phyloP scores from a whole-genome alignment of 345 rosid genomes.

The Ceriops tagal region DNA sequence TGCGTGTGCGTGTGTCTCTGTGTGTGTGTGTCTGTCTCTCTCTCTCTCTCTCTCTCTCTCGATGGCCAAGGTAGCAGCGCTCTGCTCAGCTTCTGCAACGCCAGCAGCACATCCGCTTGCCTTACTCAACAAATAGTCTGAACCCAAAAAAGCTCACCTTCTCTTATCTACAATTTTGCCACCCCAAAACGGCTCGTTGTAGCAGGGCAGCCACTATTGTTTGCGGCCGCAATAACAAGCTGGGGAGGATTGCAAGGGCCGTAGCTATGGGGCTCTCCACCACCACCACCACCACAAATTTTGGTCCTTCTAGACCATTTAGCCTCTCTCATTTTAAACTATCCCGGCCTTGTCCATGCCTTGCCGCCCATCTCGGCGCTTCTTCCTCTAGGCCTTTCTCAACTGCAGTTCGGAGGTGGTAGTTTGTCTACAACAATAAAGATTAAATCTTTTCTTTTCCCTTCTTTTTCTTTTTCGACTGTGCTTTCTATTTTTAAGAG shows the following conservation, averaged over 20 bases:
- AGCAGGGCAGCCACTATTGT: not conserved
- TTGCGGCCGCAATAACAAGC: conserved; percentile 31
- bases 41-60: not conserved
- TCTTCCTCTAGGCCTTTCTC: conserved; percentile 11
- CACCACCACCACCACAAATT: conserved; percentile 32
- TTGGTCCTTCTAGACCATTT: conserved; percentile 36
- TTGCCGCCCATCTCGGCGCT: conserved; percentile 23
- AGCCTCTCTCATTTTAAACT: conserved; percentile 37
- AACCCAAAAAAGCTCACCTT: not conserved
- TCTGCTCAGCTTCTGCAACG: conserved; percentile 8
- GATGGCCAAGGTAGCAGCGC: conserved; percentile 14
- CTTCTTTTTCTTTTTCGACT: not conserved
- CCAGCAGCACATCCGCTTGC: conserved; percentile 35
- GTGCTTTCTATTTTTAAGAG: no score
- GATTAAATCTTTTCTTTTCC: not conserved
- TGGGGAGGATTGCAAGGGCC: conserved; percentile 44
- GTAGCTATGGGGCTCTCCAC: conserved; percentile 63
- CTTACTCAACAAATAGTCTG: not conserved
- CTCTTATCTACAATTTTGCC: conserved; percentile 10
- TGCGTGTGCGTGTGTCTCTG: no score
- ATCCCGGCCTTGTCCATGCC: conserved; percentile 34
- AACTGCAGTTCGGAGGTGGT: conserved; percentile 37
- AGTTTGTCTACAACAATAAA: not conserved
- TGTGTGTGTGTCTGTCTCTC: not conserved
- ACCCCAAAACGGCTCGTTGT: conserved; percentile 36